Percentiles rank a stretch among this genome's conserved stretches.
Conservation (phyloP, 2,329 filamentous ascomycete genomes). For the Phialocephala sp. region DNA sequence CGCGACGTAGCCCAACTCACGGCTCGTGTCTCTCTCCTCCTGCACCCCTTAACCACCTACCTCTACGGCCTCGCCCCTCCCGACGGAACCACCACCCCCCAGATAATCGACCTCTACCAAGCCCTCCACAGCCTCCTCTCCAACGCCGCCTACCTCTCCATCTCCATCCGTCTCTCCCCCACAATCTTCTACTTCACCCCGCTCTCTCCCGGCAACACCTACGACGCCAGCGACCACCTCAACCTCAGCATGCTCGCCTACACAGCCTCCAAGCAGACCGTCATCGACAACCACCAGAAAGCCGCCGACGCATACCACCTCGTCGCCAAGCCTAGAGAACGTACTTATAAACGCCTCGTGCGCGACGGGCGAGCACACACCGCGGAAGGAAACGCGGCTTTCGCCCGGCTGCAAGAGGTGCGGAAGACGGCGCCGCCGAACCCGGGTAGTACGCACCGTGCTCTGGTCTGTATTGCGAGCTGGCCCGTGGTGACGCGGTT, state of each 20-base stretch:
- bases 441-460: conserved; percentile 18
- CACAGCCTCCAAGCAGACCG: conserved; percentile 22
- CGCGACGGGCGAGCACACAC: neutral
- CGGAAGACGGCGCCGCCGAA: neutral
- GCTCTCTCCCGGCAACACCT: conserved; percentile 28
- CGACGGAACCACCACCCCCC: conserved; percentile 11
- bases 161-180: conserved; percentile 34
- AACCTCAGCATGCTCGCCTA: conserved; percentile 24
- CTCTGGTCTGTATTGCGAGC: conserved; percentile 30
- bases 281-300: conserved; percentile 11
- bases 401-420: neutral
- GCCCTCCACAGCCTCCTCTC: conserved; percentile 38
- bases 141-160: conserved; percentile 35
- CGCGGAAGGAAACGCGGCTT: neutral
- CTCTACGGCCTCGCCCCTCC: conserved; percentile 27
- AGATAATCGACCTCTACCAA: conserved; percentile 32
- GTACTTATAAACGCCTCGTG: neutral
- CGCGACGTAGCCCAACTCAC: conserved; percentile 55
- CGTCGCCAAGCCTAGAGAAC: neutral
- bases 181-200: conserved; percentile 35
- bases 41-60: conserved; percentile 35
- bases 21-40: conserved; percentile 52
- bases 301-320: neutral
- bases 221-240: conserved; percentile 29
- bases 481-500: conserved; percentile 35